Base-by-base conservation (phyloP, 1,139 yeast species). In the Candida sp. region DNA sequence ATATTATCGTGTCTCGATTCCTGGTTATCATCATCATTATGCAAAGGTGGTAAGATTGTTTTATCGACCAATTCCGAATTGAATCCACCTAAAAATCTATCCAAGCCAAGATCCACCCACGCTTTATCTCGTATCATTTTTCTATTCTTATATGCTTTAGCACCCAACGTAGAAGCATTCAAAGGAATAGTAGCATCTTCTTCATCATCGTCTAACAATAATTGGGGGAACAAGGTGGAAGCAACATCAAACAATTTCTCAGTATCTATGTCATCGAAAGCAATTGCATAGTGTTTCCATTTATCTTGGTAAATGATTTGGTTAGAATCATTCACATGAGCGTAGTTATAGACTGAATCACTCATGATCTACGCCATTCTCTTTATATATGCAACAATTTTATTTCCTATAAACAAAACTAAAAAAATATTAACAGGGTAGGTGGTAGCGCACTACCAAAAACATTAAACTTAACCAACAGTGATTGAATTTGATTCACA, bases 201-300 rank as follows among this genome's bases (percentile, higher is more conserved):
- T 36, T 72, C 77, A 40, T 68, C 73, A 33, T 67, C 73, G 22
- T 72, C 76, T 1, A 69, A 54, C 19, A 70, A 54, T 36, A 63
- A 56, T 41, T 61, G 66, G 3, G 77, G 75, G 48, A 70, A 70
- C 32, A 69, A 49, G 35, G 47, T 55, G 11, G 68, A 50, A 1
- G 75, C 67, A 4, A 73, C 71, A 27, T 72, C 76, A 27, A 68
- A 51, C 12, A 73, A 57, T 4, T 60, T 52, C 19, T 61, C 64
- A 15, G 76, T 70, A 43, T 73, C 77, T 22, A 73, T 69, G 41
- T 69, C 75, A 47, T 71, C 75, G 45, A 58, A 71, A 1, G 75
- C 71, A 29, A 73, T 64, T 3, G 70, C 64, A 6, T 66, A 73
- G 42, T 71, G 73, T 22, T 58, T 58, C 78, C 78, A 73, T 37